Conservation (phyloP, 139 green algal species). For the Closterium sp. region DNA sequence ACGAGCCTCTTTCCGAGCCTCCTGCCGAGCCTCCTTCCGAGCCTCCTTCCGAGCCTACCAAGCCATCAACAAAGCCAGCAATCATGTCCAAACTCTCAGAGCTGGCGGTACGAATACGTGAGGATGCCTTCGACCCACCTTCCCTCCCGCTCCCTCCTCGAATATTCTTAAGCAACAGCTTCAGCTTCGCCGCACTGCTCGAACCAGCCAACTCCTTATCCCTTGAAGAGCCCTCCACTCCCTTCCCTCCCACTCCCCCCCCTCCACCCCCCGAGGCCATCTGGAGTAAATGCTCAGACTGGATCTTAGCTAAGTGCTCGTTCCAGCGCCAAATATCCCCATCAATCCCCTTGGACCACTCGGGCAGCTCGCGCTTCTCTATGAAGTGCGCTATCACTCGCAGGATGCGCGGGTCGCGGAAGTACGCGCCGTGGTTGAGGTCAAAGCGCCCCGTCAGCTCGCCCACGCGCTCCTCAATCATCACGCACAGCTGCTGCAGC, state of each 20-base stretch:
- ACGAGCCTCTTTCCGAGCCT: not conserved
- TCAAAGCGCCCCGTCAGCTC: conserved; percentile 10
- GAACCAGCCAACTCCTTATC: not conserved
- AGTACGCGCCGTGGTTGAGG: conserved; percentile 26
- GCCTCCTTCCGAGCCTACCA: not conserved
- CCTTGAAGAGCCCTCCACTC: not conserved
- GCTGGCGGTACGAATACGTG: not conserved
- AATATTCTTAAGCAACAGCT: not conserved
- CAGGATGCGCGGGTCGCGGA: conserved; percentile 18
- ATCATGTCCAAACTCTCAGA: not conserved
- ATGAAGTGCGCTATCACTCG: conserved; percentile 19
- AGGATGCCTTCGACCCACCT: not conserved
- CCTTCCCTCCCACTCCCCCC: not conserved
- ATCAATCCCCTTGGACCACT: not conserved
- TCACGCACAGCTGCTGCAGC: conserved; percentile 17
- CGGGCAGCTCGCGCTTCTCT: not conserved
- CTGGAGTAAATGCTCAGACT: not conserved
- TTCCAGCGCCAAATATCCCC: not conserved
- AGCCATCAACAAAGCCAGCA: not conserved
- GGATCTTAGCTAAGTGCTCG: not conserved
- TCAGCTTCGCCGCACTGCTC: not conserved
- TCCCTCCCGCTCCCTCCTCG: not conserved
- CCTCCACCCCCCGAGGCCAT: not conserved
- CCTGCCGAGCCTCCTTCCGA: not conserved
- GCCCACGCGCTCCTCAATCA: conserved; percentile 22